phyloP scores from a whole-genome alignment of 192 early-diverging fungal species.

The Coemansia sp. region DNA sequence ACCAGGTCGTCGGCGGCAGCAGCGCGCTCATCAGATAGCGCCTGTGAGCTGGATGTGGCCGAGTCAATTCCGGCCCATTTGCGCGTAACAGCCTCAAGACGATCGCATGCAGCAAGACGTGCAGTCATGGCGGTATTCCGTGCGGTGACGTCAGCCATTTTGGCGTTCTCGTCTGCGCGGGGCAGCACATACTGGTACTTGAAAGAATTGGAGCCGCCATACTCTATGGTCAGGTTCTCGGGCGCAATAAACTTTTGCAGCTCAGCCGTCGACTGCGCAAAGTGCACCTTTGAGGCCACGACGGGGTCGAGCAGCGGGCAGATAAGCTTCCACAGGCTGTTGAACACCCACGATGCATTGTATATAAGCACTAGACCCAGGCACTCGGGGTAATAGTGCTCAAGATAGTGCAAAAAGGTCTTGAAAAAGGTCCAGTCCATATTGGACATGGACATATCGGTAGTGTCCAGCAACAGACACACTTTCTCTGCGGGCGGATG shows the following conservation, averaged over 20 bases:
- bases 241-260: slow-evolving; percentile 63
- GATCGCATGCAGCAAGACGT: slow-evolving; percentile 30
- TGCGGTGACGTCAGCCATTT: slow-evolving; percentile 33
- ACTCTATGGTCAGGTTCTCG: slow-evolving; percentile 57
- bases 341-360: slow-evolving; percentile 87
- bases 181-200: slow-evolving; percentile 58
- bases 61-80: slow-evolving; percentile 46
- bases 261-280: slow-evolving; percentile 64
- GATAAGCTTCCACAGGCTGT: slow-evolving; percentile 80
- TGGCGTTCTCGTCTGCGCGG: slow-evolving; percentile 46
- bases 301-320: slow-evolving; percentile 84
- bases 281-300: slow-evolving; percentile 81
- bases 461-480: slow-evolving; percentile 77
- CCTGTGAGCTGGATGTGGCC: slow-evolving; percentile 7
- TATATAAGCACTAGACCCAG: slow-evolving; percentile 80
- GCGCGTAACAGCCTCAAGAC: slow-evolving; percentile 52
- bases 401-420: slow-evolving; percentile 75
- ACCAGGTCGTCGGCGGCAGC: slow-evolving; percentile 43
- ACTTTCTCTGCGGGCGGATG: slow-evolving; percentile 60
- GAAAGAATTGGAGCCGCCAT: slow-evolving; percentile 62
- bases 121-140: slow-evolving; percentile 34
- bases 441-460: slow-evolving; percentile 71
- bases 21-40: slow-evolving; percentile 36
- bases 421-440: slow-evolving; percentile 79
- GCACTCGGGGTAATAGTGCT: slow-evolving; percentile 89